Evolutionary conservation across 1,139 yeast genomes (phyloP).

Genomic region (Sugiyamaella pinicola): DNA sequence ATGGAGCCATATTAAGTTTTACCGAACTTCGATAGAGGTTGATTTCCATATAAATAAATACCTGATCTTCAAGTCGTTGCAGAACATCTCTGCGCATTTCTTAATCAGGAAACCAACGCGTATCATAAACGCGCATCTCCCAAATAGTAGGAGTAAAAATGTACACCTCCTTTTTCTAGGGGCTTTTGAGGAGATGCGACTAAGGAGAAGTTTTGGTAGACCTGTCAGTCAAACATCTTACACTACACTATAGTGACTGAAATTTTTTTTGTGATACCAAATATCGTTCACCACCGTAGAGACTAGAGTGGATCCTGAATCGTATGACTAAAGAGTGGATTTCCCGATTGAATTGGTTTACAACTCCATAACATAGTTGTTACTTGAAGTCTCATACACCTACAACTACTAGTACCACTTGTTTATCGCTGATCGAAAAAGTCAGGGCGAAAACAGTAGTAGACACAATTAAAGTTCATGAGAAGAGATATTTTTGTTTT

Average conservation of each 20-base stretch:
- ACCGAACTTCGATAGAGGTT: background rate
- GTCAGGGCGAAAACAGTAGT: background rate
- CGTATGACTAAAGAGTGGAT: no score
- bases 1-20: background rate
- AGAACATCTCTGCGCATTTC: background rate
- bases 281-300: no score
- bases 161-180: slow-evolving; percentile 17
- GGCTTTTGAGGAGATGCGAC: background rate
- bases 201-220: background rate
- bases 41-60: background rate
- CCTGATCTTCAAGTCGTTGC: background rate
- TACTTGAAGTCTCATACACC: no score
- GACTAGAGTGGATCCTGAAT: no score
- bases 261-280: no score
- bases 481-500: background rate
- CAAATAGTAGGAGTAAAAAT: slow-evolving; percentile 8
- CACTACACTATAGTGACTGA: no score
- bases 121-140: slow-evolving; percentile 6
- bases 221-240: no score
- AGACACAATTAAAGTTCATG: background rate
- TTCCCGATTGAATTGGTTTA: no score
- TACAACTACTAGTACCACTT: background rate
- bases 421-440: background rate
- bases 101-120: slow-evolving; percentile 7
- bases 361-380: no score